phyloP scores from a whole-genome alignment of 306 rosid genomes.

The Cicer yamashitae region DNA sequence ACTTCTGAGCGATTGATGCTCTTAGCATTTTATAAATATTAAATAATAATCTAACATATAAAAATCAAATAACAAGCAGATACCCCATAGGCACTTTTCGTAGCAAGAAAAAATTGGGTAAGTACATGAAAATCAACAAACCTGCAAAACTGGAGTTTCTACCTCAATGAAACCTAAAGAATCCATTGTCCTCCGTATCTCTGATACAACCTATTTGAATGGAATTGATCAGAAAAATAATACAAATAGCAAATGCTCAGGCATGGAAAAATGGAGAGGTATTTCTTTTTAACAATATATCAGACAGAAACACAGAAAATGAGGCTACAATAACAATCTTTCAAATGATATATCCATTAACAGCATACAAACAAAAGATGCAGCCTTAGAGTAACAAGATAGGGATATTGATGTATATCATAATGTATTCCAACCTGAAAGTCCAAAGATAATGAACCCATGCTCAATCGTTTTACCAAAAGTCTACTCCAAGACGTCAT shows the following conservation, averaged over 20 bases:
- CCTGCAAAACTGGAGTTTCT: slow-evolving; percentile 99
- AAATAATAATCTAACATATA: slow-evolving; percentile 12
- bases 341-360: background rate
- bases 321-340: slow-evolving; percentile 20
- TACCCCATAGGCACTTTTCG: background rate
- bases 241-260: slow-evolving; percentile 19
- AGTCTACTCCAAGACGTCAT: too few relatives aligned
- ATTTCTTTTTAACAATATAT: slow-evolving; percentile 9
- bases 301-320: background rate
- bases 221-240: slow-evolving; percentile 28
- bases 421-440: too few relatives aligned
- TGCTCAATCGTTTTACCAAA: too few relatives aligned
- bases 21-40: slow-evolving; percentile 26
- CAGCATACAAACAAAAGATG: too few relatives aligned
- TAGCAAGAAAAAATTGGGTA: slow-evolving; percentile 10
- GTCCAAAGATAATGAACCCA: too few relatives aligned
- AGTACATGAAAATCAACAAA: slow-evolving; percentile 48
- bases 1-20: background rate
- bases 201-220: slow-evolving; percentile 74
- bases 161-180: slow-evolving; percentile 87
- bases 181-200: slow-evolving; percentile 87
- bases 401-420: too few relatives aligned
- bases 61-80: slow-evolving; percentile 33
- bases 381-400: too few relatives aligned
- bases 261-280: slow-evolving; percentile 18